Percentiles rank a stretch among this genome's conserved stretches.
phyloP scores from a whole-genome alignment of 106 monocot species.

The Acorus calamus region DNA sequence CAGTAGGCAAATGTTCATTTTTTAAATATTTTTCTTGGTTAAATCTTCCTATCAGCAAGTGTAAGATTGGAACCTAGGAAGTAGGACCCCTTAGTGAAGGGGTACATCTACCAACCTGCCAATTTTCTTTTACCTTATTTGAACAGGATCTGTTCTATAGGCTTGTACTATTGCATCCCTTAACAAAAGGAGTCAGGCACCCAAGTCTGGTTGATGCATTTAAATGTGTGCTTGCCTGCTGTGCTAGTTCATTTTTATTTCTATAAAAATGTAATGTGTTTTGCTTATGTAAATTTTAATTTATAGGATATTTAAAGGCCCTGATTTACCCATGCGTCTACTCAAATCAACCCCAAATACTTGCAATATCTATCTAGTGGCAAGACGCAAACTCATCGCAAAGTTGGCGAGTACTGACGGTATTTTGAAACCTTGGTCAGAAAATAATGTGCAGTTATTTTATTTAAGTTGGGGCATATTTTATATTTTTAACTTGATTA shows the following conservation, averaged over 20 bases:
- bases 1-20: too few relatives aligned
- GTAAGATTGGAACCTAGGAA: too few relatives aligned
- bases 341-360: conserved; percentile 37
- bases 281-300: neutral
- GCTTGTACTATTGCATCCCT: too few relatives aligned
- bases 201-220: too few relatives aligned
- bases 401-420: conserved; percentile 33
- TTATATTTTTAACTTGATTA: neutral
- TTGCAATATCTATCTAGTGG: conserved; percentile 71
- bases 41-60: too few relatives aligned
- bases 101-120: too few relatives aligned
- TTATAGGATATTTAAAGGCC: conserved; percentile 36
- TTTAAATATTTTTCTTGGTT: too few relatives aligned
- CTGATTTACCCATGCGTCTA: conserved; percentile 39
- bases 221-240: neutral
- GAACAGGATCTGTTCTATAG: too few relatives aligned
- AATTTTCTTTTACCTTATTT: too few relatives aligned
- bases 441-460: neutral
- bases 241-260: neutral
- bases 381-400: conserved; percentile 25
- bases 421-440: conserved; percentile 5
- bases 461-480: neutral
- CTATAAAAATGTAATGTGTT: neutral
- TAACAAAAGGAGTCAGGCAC: too few relatives aligned
- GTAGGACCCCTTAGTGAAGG: too few relatives aligned